A percentile compares a stretch with the other conserved stretches of the same genome.
phyloP scores from a whole-genome alignment of 2,329 filamentous ascomycete species.

The Capronia americana region DNA sequence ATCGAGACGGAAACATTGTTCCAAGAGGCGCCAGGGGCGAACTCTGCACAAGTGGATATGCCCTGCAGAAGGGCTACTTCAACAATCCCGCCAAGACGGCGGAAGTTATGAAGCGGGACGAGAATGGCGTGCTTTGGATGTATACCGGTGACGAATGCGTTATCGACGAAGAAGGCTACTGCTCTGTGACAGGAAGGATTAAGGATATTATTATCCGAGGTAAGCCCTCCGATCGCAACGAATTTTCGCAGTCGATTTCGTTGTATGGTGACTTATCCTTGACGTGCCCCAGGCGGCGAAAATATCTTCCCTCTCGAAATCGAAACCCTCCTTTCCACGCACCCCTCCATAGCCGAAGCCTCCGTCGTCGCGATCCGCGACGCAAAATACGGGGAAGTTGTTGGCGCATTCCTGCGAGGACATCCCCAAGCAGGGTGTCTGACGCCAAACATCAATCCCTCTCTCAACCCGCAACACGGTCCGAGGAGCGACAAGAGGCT shows the following conservation, averaged over 20 bases:
- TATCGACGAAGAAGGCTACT: slow-evolving; percentile 77
- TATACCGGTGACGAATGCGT: slow-evolving; percentile 85
- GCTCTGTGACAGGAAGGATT: slow-evolving; percentile 68
- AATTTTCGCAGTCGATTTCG: neutral
- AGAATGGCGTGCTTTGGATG: slow-evolving; percentile 74
- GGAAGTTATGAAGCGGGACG: slow-evolving; percentile 62
- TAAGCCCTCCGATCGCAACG: slow-evolving; percentile 1
- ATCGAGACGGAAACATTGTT: slow-evolving; percentile 69
- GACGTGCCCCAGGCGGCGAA: slow-evolving; percentile 69
- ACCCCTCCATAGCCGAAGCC: slow-evolving; percentile 66
- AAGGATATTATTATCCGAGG: slow-evolving; percentile 90
- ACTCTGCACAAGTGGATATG: slow-evolving; percentile 80
- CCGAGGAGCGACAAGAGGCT: slow-evolving; percentile 8
- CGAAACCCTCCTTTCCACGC: slow-evolving; percentile 80
- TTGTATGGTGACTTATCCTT: neutral
- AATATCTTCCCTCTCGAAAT: slow-evolving; percentile 94
- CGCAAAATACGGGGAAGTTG: slow-evolving; percentile 73
- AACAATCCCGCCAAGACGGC: slow-evolving; percentile 70
- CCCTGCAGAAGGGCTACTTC: slow-evolving; percentile 91
- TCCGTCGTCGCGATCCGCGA: slow-evolving; percentile 74
- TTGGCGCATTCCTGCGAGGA: slow-evolving; percentile 66
- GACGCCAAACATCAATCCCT: slow-evolving; percentile 14
- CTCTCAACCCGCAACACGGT: neutral
- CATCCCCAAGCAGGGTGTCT: slow-evolving; percentile 64
- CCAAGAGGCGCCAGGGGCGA: slow-evolving; percentile 74